Percentiles rank a stretch among this genome's conserved stretches.
These are phyloP conservation scores for Scheffersomyces segobiensis DNA, from an alignment of 1,139 yeast genomes.

Conservation along the genomic window DNA sequence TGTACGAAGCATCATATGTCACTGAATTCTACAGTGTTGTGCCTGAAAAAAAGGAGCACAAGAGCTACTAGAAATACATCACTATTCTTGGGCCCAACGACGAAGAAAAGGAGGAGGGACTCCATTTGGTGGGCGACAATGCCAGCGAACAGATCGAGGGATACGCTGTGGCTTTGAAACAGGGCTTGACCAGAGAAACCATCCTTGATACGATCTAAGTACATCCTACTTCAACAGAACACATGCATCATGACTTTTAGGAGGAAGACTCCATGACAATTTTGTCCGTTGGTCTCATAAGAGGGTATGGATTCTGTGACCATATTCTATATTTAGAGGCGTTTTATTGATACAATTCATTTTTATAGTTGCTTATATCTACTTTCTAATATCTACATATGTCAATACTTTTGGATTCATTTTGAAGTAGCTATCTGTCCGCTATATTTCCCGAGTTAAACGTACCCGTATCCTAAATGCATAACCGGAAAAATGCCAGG, in stretches of 20 bases:
- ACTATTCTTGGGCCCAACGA: neutral
- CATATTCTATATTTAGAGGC: neutral
- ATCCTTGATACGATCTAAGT: slow-evolving; percentile 59
- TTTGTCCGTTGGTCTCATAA: neutral
- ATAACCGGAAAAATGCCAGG: neutral
- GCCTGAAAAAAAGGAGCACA: neutral
- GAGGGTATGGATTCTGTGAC: neutral
- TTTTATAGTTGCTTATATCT: no score
- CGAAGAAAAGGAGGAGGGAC: neutral
- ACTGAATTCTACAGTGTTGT: neutral
- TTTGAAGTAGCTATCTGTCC: neutral
- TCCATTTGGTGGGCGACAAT: neutral
- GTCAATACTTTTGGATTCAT: neutral
- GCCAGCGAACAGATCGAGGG: neutral
- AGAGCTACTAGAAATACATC: neutral
- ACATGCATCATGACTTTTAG: neutral
- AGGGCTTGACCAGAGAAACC: slow-evolving; percentile 36
- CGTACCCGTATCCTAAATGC: neutral
- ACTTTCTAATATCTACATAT: neutral
- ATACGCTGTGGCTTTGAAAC: neutral
- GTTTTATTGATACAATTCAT: no score
- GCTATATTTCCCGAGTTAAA: neutral
- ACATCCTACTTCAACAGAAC: neutral
- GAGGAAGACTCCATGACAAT: neutral
- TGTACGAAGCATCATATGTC: neutral